phyloP scores from a whole-genome alignment of 371 early-diverging fungal species.

The Actinomortierella wolfii region DNA sequence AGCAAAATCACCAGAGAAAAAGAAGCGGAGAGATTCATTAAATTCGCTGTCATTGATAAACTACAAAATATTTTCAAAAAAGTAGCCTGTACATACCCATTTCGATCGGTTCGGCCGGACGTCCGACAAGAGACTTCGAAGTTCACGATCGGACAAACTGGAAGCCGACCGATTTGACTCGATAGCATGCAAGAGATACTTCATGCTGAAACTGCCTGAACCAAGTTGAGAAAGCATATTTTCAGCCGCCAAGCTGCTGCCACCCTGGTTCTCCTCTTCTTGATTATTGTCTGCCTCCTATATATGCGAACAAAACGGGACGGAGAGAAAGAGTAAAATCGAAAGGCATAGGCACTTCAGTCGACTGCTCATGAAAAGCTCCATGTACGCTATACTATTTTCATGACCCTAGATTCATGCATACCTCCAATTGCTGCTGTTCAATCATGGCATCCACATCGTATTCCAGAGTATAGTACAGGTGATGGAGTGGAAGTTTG shows the following conservation, averaged over 20 bases:
- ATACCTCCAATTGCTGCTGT: slow-evolving; percentile 59
- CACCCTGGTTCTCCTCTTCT: slow-evolving; percentile 50
- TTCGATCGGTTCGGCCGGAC: slow-evolving; percentile 87
- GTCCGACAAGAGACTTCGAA: slow-evolving; percentile 80
- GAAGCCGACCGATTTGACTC: slow-evolving; percentile 70
- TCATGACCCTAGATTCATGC: too few relatives aligned
- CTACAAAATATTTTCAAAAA: too few relatives aligned
- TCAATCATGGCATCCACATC: slow-evolving; percentile 74
- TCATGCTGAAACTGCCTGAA: slow-evolving; percentile 61
- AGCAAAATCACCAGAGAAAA: slow-evolving; percentile 1
- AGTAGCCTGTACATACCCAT: slow-evolving; percentile 66
- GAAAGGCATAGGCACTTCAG: too few relatives aligned
- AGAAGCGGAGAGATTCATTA: too few relatives aligned
- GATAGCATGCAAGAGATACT: slow-evolving; percentile 84
- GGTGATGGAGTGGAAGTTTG: slow-evolving; percentile 62
- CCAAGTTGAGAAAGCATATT: slow-evolving; percentile 57
- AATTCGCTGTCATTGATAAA: too few relatives aligned
- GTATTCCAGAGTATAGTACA: slow-evolving; percentile 82
- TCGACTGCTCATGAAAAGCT: too few relatives aligned
- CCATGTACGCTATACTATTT: too few relatives aligned
- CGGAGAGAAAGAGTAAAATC: too few relatives aligned
- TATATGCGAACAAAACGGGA: too few relatives aligned
- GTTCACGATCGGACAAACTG: slow-evolving; percentile 69
- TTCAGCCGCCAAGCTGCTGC: slow-evolving; percentile 48
- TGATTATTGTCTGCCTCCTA: slow-evolving; percentile 56